Conservation (phyloP, 768 basidiomycete species). For the Phanerodontia chrysosporium region DNA sequence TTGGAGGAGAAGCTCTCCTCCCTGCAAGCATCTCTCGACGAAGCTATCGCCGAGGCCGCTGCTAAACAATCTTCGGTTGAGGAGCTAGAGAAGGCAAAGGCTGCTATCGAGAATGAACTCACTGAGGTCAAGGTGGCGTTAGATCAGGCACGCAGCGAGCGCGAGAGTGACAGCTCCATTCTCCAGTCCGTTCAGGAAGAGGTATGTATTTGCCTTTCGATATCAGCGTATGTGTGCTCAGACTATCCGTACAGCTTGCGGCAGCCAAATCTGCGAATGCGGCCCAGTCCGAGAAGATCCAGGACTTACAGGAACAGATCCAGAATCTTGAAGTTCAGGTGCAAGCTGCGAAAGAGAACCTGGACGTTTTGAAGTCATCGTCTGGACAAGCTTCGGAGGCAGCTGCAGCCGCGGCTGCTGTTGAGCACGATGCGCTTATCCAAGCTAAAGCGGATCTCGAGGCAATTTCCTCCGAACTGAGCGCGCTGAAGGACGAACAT, state of each 20-base stretch:
- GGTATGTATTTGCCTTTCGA: constrained; percentile 35
- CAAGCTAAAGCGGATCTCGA: constrained; percentile 62
- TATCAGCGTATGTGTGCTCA: not conserved
- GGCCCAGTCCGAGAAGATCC: constrained; percentile 42
- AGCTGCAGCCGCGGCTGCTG: constrained; percentile 47
- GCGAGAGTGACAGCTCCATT: constrained; percentile 24
- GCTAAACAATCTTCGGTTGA: constrained; percentile 41
- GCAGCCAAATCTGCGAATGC: constrained; percentile 37
- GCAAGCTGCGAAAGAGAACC: constrained; percentile 43
- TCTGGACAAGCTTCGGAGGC: constrained; percentile 41
- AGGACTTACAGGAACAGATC: constrained; percentile 47
- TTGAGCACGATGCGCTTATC: constrained; percentile 59
- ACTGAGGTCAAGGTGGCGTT: constrained; percentile 38
- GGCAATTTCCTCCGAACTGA: constrained; percentile 47
- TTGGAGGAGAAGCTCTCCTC: constrained; percentile 51
- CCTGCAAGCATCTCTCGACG: constrained; percentile 47
- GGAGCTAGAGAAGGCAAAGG: constrained; percentile 47
- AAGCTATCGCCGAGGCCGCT: constrained; percentile 42
- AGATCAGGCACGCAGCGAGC: constrained; percentile 29
- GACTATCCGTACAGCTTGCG: constrained; percentile 41
- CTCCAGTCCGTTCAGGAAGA: constrained; percentile 44
- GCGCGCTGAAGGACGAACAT: constrained; percentile 48
- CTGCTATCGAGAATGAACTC: constrained; percentile 45
- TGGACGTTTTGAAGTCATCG: constrained; percentile 46
- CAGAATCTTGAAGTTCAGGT: constrained; percentile 49